Evolutionary conservation across 2,329 filamentous ascomycete genomes (phyloP), one percentile per base, ranked within the genome.

Genomic region (Alternaria sp.): DNA sequence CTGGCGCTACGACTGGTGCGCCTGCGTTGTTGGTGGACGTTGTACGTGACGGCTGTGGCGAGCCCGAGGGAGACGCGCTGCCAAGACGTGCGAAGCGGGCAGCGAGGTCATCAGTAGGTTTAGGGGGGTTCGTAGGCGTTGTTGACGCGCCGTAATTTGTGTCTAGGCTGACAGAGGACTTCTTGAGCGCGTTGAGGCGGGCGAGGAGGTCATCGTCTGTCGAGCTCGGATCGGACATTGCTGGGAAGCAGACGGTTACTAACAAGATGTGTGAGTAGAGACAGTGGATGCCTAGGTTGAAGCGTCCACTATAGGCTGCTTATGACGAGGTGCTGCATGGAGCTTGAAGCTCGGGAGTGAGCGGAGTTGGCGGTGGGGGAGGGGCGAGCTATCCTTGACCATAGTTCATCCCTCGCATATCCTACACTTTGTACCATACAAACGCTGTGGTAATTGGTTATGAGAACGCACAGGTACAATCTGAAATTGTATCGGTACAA

Each of bases 161-260:
- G 16, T 73, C 65, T 18, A 83, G 69, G 52, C 65, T 78, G 20
- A 83, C 74, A 28, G 70, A 75, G 2, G 81, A 80, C 44, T 80
- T 79, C 66, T 83, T 83, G 49, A 84, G 75, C 14, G 82, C 82
- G 63, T 84, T 84, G 36, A 84, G 76, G 50, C 83, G 80, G 20
- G 82, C 81, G 56, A 84, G 80, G 20, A 85, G 79, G 58, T 79
- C 74, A 51, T 81, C 75, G 59, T 83, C 81, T 49, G 53, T 43
- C 10, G 67, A 63, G 40, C 52, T 56, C 27, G 66, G 57, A 14
- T 64, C 32, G 30, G 68, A 53, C 71, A 73, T 72, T 44, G 16
- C 41, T 34, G 18, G 11, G 27, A 27, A 14, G 25, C 40, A 7
- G 22, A 18, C 14, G 4, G 46, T 12, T 22, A 36, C 16, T 10